Conservation (phyloP, 495 filamentous ascomycete species). For the Podospora australis region DNA sequence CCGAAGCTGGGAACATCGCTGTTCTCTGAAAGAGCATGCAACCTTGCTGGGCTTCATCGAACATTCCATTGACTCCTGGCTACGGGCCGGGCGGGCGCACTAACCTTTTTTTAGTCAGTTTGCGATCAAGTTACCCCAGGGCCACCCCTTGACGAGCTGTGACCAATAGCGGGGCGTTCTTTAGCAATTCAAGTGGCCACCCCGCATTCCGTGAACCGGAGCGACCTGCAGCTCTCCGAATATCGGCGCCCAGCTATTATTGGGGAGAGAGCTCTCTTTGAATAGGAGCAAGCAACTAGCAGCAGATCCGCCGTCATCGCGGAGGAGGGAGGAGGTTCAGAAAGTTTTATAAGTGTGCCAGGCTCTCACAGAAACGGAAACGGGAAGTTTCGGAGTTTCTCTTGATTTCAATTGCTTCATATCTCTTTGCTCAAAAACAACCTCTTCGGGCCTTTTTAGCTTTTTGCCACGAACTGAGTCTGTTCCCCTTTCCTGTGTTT, state of each 20-base stretch:
- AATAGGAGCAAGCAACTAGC: background rate
- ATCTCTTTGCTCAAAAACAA: no score
- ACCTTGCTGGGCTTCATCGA: background rate
- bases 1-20: background rate
- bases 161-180: conserved; percentile 20
- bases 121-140: background rate
- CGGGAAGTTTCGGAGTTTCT: background rate
- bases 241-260: conserved; percentile 19
- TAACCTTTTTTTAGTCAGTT: background rate
- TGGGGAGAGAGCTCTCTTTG: background rate
- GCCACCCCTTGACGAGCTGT: background rate
- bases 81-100: background rate
- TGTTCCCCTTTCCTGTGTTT: background rate
- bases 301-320: background rate
- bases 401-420: no score
- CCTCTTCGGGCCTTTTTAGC: background rate
- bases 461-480: background rate
- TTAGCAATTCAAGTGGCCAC: conserved; percentile 31
- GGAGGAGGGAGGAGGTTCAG: background rate
- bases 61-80: no score
- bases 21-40: background rate
- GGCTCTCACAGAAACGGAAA: background rate
- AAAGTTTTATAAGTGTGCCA: background rate
- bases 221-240: conserved; percentile 22
- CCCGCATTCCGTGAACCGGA: conserved; percentile 37